A percentile compares a stretch with the other conserved stretches of the same genome.
Evolutionary conservation across 495 filamentous ascomycete species (phyloP).

Genomic region (Hypoxylon lienhwacheense): DNA sequence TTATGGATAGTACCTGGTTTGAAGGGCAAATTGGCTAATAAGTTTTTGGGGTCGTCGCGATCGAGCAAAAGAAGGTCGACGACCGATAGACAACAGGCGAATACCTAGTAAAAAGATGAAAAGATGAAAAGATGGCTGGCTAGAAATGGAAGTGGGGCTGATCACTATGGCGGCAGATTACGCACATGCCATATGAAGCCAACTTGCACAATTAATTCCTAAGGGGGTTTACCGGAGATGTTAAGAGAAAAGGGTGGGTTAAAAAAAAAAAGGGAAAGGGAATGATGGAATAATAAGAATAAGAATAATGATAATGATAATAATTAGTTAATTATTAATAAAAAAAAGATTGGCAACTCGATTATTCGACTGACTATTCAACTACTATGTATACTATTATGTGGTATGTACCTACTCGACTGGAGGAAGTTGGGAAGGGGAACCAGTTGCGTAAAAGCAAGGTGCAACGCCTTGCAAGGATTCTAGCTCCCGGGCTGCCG

Average conservation of each 20-base stretch:
- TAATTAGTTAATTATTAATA: no score
- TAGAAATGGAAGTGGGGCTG: constrained; percentile 28
- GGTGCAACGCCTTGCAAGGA: constrained; percentile 33
- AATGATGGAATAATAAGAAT: background rate
- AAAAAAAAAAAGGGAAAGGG: background rate
- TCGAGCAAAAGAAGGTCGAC: constrained; percentile 16
- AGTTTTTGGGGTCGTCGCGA: constrained; percentile 33
- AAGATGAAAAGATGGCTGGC: constrained; percentile 30
- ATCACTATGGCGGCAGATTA: constrained; percentile 36
- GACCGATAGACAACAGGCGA: constrained; percentile 20
- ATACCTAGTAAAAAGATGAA: constrained; percentile 25
- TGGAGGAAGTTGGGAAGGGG: constrained; percentile 25
- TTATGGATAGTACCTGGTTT: constrained; percentile 21
- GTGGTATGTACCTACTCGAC: constrained; percentile 4
- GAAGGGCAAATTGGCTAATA: constrained; percentile 40
- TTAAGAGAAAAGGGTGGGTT: background rate
- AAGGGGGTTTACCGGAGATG: constrained; percentile 9
- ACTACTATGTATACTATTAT: no score
- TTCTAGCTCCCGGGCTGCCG: constrained; percentile 34
- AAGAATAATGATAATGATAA: background rate
- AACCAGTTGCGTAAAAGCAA: constrained; percentile 34
- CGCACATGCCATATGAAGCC: constrained; percentile 27
- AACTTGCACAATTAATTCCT: constrained; percentile 26
- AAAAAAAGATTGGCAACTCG: no score
- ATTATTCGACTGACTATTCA: no score